Percentiles rank a stretch among this genome's conserved stretches.
phyloP scores from a whole-genome alignment of 768 basidiomycete genomes.

The Coprinellus micaceus region DNA sequence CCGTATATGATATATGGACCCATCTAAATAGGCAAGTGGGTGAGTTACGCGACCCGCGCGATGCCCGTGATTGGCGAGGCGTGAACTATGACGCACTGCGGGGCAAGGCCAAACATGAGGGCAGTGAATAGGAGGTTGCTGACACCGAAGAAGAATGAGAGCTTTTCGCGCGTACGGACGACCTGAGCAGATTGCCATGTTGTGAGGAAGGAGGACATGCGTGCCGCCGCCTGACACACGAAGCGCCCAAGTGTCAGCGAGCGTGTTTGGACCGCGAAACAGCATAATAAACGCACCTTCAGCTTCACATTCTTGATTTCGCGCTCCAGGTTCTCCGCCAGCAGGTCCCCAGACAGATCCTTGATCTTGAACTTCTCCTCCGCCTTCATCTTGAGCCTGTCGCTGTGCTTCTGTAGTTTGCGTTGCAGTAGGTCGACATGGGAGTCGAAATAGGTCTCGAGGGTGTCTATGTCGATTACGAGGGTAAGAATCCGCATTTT shows the following conservation, averaged over 20 bases:
- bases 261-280: not conserved
- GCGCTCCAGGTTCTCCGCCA: conserved; percentile 16
- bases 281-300: conserved; percentile 48
- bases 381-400: conserved; percentile 76
- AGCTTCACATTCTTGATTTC: conserved; percentile 69
- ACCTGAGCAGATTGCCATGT: conserved; percentile 95
- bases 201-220: conserved; percentile 70
- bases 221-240: conserved; percentile 60
- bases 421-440: conserved; percentile 81
- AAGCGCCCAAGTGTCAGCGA: not conserved
- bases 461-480: conserved; percentile 58
- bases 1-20: conserved; percentile 84
- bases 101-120: conserved; percentile 82
- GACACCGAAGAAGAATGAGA: conserved; percentile 92
- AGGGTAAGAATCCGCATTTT: conserved; percentile 24
- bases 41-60: not conserved
- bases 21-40: conserved; percentile 47
- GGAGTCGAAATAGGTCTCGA: conserved; percentile 95
- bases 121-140: conserved; percentile 84
- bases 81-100: conserved; percentile 55
- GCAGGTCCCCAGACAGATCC: conserved; percentile 32
- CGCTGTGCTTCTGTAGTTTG: conserved; percentile 81
- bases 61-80: not conserved
- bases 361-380: conserved; percentile 76
- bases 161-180: conserved; percentile 75